Conservation (phyloP, 257 asterid species). For the Lavandula angustifolia region DNA sequence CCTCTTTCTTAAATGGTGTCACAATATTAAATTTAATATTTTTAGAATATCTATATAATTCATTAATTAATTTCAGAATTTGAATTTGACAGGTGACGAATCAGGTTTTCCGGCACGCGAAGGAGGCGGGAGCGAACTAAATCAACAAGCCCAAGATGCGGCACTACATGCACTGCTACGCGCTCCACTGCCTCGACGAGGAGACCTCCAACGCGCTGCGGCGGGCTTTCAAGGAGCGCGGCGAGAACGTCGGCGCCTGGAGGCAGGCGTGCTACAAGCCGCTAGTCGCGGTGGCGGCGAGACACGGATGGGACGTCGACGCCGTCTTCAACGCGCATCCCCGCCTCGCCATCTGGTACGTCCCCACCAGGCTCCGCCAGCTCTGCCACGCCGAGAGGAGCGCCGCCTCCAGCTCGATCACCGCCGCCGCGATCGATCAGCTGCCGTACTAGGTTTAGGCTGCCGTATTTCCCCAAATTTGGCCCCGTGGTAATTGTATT, state of each 20-base stretch:
- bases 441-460: slow-evolving; percentile 35
- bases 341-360: slow-evolving; percentile 85
- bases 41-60: no score
- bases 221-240: slow-evolving; percentile 75
- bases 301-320: slow-evolving; percentile 89
- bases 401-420: slow-evolving; percentile 45
- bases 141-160: slow-evolving; percentile 98
- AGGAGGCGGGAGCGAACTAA: slow-evolving; percentile 90
- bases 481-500: no score
- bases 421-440: slow-evolving; percentile 39
- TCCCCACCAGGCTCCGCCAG: slow-evolving; percentile 96
- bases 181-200: slow-evolving; percentile 90
- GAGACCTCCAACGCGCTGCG: slow-evolving; percentile 68
- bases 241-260: slow-evolving; percentile 94
- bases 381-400: slow-evolving; percentile 91
- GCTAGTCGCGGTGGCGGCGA: slow-evolving; percentile 70
- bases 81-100: slow-evolving; percentile 66
- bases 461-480: no score
- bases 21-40: neutral
- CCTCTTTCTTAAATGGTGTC: no score
- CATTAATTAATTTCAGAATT: no score
- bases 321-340: slow-evolving; percentile 79
- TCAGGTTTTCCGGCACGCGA: slow-evolving; percentile 83
- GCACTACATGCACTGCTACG: slow-evolving; percentile 96
- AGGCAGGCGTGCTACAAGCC: slow-evolving; percentile 91